Percentiles rank a stretch among this genome's conserved stretches.
These are phyloP conservation scores for Coemansia sp. DNA, from an alignment of 192 early-diverging fungal genomes.

Conservation along the genomic window DNA sequence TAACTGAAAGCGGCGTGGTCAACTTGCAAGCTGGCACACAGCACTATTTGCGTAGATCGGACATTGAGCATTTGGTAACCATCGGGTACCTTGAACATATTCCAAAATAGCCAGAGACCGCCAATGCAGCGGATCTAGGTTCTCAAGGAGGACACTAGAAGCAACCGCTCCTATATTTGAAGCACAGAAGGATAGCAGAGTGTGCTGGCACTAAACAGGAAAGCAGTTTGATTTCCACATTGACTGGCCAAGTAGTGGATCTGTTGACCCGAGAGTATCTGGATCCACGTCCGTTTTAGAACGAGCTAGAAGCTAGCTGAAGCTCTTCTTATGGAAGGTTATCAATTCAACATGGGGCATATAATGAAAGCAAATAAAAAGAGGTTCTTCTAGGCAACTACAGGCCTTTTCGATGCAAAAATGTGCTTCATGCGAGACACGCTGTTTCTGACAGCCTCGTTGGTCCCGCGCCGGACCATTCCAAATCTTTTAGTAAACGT, in stretches of 20 bases:
- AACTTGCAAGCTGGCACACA: slow-evolving; percentile 76
- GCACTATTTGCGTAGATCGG: slow-evolving; percentile 80
- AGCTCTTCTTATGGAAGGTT: too few species aligned
- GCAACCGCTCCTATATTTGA: too few species aligned
- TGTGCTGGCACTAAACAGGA: too few species aligned
- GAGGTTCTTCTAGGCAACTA: slow-evolving; percentile 10
- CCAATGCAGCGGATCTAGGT: background rate
- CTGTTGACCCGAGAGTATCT: too few species aligned
- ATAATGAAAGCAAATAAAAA: too few species aligned
- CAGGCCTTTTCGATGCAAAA: slow-evolving; percentile 30
- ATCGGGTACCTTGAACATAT: slow-evolving; percentile 83
- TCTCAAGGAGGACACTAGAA: too few species aligned
- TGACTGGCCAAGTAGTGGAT: too few species aligned
- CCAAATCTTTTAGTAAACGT: slow-evolving; percentile 20
- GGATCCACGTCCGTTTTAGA: too few species aligned
- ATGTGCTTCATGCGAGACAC: slow-evolving; percentile 46
- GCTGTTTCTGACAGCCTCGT: slow-evolving; percentile 41
- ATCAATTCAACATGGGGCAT: too few species aligned
- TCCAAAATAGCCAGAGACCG: slow-evolving; percentile 1
- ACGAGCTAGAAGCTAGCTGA: too few species aligned
- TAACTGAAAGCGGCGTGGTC: slow-evolving; percentile 80
- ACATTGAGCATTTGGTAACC: slow-evolving; percentile 85
- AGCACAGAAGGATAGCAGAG: too few species aligned
- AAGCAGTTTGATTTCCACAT: too few species aligned
- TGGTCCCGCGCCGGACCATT: slow-evolving; percentile 36